phyloP scores from a whole-genome alignment of 148 eudicot genomes.

The Cornus kousa region DNA sequence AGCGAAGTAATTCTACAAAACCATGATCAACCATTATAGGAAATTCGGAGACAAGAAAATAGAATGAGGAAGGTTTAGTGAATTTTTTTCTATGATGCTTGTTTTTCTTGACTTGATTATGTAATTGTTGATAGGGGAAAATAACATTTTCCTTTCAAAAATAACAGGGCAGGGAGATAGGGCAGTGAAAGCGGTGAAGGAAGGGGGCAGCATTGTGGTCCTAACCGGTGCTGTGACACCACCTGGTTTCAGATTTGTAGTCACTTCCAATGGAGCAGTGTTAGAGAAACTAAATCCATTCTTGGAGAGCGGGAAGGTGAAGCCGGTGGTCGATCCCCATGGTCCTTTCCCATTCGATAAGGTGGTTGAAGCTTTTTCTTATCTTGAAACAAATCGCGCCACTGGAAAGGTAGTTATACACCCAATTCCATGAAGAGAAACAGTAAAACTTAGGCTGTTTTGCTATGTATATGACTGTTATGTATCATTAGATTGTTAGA shows the following conservation, averaged over 20 bases:
- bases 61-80: no score
- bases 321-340: conserved; percentile 72
- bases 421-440: conserved; percentile 58
- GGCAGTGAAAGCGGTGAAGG: conserved; percentile 76
- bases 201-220: conserved; percentile 83
- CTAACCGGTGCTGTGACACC: conserved; percentile 78
- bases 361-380: conserved; percentile 76
- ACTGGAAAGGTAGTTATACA: conserved; percentile 84
- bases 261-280: conserved; percentile 68
- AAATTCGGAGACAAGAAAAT: no score
- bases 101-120: not conserved
- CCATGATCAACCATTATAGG: no score
- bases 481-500: not conserved
- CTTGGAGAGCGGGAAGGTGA: conserved; percentile 74
- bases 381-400: conserved; percentile 82
- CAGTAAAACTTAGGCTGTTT: not conserved
- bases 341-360: conserved; percentile 78
- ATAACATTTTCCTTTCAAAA: not conserved
- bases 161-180: conserved; percentile 71
- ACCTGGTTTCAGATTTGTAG: conserved; percentile 88
- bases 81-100: not conserved
- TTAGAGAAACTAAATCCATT: conserved; percentile 79
- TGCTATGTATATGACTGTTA: not conserved
- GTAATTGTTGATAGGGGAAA: not conserved
- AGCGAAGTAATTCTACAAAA: not conserved